Conservation (phyloP, 768 basidiomycete genomes). For the Naganishia onofrii region DNA sequence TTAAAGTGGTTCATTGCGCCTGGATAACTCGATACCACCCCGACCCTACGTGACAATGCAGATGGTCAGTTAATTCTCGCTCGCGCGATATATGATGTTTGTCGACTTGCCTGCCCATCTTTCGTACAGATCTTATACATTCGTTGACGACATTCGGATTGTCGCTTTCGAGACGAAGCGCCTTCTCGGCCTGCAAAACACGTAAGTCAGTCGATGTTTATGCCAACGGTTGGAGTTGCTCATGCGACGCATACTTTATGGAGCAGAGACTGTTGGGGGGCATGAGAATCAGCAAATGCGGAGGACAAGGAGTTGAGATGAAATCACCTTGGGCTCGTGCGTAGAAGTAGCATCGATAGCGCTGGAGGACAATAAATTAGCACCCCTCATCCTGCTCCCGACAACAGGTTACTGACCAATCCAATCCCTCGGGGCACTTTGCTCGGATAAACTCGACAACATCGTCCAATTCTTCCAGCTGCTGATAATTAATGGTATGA, state of each 20-base stretch:
- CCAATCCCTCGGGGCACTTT: constrained; percentile 65
- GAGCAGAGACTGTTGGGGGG: not conserved
- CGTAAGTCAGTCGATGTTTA: not conserved
- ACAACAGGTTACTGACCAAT: constrained; percentile 39
- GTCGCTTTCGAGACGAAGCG: constrained; percentile 74
- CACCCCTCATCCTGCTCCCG: not conserved
- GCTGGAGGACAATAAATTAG: not conserved
- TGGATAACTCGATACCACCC: constrained; percentile 67
- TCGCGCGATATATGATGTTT: not conserved
- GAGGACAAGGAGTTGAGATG: constrained; percentile 48
- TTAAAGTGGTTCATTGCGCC: constrained; percentile 63
- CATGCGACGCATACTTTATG: not conserved
- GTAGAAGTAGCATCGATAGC: constrained; percentile 56
- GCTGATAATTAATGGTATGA: constrained; percentile 60
- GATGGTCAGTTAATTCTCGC: not conserved
- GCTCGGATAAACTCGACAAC: constrained; percentile 62
- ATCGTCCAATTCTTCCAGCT: constrained; percentile 55
- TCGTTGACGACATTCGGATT: constrained; percentile 65
- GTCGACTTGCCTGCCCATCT: constrained; percentile 57
- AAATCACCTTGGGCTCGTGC: constrained; percentile 66
- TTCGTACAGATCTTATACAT: constrained; percentile 56
- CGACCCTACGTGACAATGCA: constrained; percentile 44
- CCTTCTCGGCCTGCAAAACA: constrained; percentile 55
- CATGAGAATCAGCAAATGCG: not conserved
- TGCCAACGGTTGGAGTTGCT: not conserved